These are phyloP conservation scores for Cryptosporidium andersoni DNA, from an alignment of 169 alveolate genomes.

Conservation along the genomic window DNA sequence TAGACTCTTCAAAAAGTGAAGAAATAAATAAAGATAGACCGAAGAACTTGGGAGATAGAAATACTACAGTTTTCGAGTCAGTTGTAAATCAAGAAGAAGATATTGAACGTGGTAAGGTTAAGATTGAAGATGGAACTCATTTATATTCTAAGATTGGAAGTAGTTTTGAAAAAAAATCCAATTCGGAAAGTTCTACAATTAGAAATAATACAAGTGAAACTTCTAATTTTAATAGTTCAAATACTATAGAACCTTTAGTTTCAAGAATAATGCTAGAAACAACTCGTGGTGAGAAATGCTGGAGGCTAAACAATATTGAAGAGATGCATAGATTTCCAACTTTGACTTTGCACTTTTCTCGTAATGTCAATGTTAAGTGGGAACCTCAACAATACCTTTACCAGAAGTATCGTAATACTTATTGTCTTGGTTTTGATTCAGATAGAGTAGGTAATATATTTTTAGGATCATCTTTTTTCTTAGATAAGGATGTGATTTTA, in stretches of 20 bases:
- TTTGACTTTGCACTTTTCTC: conserved; percentile 40
- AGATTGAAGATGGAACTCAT: neutral
- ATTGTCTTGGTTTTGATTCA: conserved; percentile 66
- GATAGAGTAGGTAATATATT: conserved; percentile 27
- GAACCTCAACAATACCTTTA: conserved; percentile 59
- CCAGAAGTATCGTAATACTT: conserved; percentile 60
- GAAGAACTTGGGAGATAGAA: neutral
- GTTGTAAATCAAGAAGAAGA: conserved; percentile 26
- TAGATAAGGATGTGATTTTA: conserved; percentile 47
- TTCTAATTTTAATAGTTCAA: neutral
- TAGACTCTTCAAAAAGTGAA: neutral
- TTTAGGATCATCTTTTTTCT: conserved; percentile 67
- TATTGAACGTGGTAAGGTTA: neutral
- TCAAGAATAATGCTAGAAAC: conserved; percentile 67
- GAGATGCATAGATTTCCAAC: conserved; percentile 67
- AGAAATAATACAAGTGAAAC: neutral
- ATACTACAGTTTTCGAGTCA: conserved; percentile 13
- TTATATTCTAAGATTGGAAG: neutral
- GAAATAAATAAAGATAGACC: neutral
- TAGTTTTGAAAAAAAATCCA: too few relatives aligned
- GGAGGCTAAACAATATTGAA: conserved; percentile 35
- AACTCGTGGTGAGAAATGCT: conserved; percentile 53
- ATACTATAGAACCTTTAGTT: conserved; percentile 37
- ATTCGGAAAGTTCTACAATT: neutral
- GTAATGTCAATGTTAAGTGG: conserved; percentile 25